Conservation (phyloP, 257 asterid species). For the Knoxia roxburghii region DNA sequence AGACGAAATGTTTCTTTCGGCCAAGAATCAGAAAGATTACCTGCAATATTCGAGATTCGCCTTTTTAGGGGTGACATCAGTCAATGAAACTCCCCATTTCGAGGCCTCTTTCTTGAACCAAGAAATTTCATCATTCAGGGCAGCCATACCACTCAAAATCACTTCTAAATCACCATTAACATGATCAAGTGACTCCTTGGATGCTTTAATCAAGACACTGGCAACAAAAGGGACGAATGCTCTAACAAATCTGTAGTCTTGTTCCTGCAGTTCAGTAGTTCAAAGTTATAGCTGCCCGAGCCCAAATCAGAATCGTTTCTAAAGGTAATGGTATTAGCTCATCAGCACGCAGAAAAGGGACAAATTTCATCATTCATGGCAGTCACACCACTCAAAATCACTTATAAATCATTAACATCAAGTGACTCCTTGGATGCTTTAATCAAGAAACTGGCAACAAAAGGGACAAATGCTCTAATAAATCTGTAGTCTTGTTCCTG, state of each 20-base stretch:
- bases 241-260: constrained; percentile 76
- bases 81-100: constrained; percentile 56
- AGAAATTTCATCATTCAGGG: constrained; percentile 62
- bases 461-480: constrained; percentile 69
- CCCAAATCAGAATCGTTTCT: neutral
- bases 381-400: constrained; percentile 59
- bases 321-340: neutral
- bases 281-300: neutral
- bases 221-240: constrained; percentile 67
- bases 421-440: constrained; percentile 72
- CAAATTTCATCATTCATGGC: constrained; percentile 62
- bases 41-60: constrained; percentile 68
- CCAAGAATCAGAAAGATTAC: constrained; percentile 20
- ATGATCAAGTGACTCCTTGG: constrained; percentile 47
- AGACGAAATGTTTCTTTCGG: no score
- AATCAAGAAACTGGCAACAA: constrained; percentile 49
- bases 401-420: constrained; percentile 44
- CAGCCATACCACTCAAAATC: constrained; percentile 59
- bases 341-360: neutral
- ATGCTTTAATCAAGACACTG: constrained; percentile 62
- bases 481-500: constrained; percentile 88
- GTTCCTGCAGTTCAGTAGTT: constrained; percentile 50
- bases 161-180: constrained; percentile 48
- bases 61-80: constrained; percentile 43
- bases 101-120: constrained; percentile 89